Evolutionary conservation across 2,329 filamentous ascomycete genomes (phyloP).

Genomic region (Colletotrichum coccodes): DNA sequence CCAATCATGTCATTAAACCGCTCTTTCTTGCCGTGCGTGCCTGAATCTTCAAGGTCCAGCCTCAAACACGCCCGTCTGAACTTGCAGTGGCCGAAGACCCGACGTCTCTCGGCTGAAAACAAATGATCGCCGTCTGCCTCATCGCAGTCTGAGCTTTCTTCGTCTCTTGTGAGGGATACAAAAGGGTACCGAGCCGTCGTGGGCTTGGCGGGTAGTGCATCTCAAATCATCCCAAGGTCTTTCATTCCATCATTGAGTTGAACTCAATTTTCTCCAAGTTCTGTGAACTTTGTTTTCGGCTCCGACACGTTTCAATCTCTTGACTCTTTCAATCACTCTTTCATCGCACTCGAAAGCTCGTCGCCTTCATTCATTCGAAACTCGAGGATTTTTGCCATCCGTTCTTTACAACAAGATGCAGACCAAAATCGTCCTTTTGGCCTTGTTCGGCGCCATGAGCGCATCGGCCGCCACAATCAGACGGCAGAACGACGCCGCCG

Average conservation of each 20-base stretch:
- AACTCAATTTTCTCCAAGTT: slow-evolving; percentile 13
- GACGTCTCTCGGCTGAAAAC: no score
- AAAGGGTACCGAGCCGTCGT: background rate
- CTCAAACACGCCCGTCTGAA: slow-evolving; percentile 30
- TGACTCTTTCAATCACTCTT: background rate
- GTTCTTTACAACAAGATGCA: slow-evolving; percentile 16
- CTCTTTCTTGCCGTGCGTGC: background rate
- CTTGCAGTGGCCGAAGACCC: slow-evolving; percentile 1
- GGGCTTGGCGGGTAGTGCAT: background rate
- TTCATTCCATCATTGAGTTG: slow-evolving; percentile 12
- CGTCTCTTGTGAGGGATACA: background rate
- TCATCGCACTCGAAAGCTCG: background rate
- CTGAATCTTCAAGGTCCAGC: slow-evolving; percentile 9
- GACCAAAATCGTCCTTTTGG: slow-evolving; percentile 3
- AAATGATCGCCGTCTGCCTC: background rate
- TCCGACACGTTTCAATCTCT: background rate
- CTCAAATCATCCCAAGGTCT: slow-evolving; percentile 13
- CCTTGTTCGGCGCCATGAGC: slow-evolving; percentile 14
- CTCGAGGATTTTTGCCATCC: background rate
- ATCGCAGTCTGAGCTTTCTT: background rate
- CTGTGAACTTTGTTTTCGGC: slow-evolving; percentile 11
- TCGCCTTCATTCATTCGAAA: background rate
- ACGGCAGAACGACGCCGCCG: slow-evolving; percentile 40
- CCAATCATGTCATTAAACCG: slow-evolving; percentile 15
- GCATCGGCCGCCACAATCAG: slow-evolving; percentile 12